Percentiles rank a stretch among this genome's conserved stretches.
These are phyloP conservation scores for Cerrena zonata DNA, from an alignment of 1,284 basidiomycete genomes.

Conservation along the genomic window DNA sequence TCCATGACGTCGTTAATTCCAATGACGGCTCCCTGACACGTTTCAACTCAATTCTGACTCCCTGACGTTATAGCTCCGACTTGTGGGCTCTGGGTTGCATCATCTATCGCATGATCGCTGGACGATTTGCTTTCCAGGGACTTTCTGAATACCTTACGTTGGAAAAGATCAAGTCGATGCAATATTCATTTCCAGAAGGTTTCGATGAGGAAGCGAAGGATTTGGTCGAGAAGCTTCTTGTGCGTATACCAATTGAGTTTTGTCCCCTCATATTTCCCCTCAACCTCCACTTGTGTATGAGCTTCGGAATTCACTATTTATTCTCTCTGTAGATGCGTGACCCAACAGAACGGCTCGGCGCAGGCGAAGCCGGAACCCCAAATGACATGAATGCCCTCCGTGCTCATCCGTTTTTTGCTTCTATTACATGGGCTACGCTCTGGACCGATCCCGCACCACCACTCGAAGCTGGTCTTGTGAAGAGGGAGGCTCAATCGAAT, in stretches of 20 bases:
- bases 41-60: constrained; percentile 11
- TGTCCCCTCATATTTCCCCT: too few relatives aligned
- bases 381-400: constrained; percentile 59
- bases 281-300: background rate
- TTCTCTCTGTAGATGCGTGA: constrained; percentile 52
- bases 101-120: constrained; percentile 93
- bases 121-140: constrained; percentile 84
- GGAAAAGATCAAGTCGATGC: constrained; percentile 72
- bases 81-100: constrained; percentile 98
- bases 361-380: constrained; percentile 42
- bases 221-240: constrained; percentile 60
- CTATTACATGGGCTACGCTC: constrained; percentile 65
- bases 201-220: constrained; percentile 68
- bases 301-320: constrained; percentile 4
- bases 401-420: constrained; percentile 69
- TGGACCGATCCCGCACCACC: constrained; percentile 67
- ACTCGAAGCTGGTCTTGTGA: constrained; percentile 50
- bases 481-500: constrained; percentile 36
- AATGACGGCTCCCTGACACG: too few relatives aligned
- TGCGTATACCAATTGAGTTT: too few relatives aligned
- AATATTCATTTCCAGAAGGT: constrained; percentile 68
- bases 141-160: constrained; percentile 80
- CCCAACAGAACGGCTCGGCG: constrained; percentile 66
- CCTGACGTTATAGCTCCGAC: constrained; percentile 69
- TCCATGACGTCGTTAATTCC: too few relatives aligned